These are phyloP conservation scores for Cladochytrium tenue DNA, from an alignment of 371 early-diverging fungal genomes.

Conservation along the genomic window DNA sequence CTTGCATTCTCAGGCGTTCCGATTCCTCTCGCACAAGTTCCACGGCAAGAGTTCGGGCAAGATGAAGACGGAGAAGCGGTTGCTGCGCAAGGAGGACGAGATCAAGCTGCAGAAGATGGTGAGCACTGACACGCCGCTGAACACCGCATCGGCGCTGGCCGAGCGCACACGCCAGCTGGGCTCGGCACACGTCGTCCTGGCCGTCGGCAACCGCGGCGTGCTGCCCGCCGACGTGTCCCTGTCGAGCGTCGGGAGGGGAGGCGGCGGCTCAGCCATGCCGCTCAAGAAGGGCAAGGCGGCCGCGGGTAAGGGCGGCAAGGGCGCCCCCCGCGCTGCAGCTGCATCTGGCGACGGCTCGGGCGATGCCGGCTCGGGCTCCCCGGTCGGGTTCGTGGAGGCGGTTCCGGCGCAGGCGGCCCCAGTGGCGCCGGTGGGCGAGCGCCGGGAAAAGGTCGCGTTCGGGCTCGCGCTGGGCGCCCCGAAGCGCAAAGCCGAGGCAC, in stretches of 20 bases:
- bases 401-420: slow-evolving; percentile 17
- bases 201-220: slow-evolving; percentile 70
- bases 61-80: slow-evolving; percentile 88
- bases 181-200: slow-evolving; percentile 78
- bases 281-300: slow-evolving; percentile 7
- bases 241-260: slow-evolving; percentile 3
- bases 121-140: slow-evolving; percentile 75
- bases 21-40: slow-evolving; percentile 90
- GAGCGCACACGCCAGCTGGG: slow-evolving; percentile 74
- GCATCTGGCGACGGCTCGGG: not conserved
- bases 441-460: slow-evolving; percentile 34
- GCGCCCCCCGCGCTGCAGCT: not conserved
- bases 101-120: slow-evolving; percentile 74
- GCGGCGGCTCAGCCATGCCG: slow-evolving; percentile 2
- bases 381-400: too few species aligned
- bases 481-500: slow-evolving; percentile 12
- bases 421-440: slow-evolving; percentile 9
- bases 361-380: slow-evolving; percentile 6
- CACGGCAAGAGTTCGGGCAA: slow-evolving; percentile 93
- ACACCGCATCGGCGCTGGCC: slow-evolving; percentile 71
- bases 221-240: slow-evolving; percentile 29
- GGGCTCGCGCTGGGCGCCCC: slow-evolving; percentile 6
- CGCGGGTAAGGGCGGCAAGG: slow-evolving; percentile 7
- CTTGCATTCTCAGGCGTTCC: slow-evolving; percentile 90
- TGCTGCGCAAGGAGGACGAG: slow-evolving; percentile 81